phyloP scores from a whole-genome alignment of 495 filamentous ascomycete species.

The Hyphodiscus hymeniophilus region DNA sequence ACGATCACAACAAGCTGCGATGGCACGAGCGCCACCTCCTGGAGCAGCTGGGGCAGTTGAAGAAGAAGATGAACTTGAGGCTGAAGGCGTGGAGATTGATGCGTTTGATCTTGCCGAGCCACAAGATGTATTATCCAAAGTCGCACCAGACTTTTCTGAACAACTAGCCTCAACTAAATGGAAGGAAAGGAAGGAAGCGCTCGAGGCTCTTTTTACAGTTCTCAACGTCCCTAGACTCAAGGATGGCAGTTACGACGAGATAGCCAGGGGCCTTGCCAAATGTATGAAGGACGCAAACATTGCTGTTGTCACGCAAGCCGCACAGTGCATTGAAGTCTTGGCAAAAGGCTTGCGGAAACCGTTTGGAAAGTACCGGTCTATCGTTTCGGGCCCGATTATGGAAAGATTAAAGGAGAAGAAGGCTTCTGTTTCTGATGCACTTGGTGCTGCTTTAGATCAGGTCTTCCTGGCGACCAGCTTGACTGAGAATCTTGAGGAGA shows the following conservation, averaged over 20 bases:
- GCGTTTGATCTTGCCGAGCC: constrained; percentile 86
- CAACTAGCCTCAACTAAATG: constrained; percentile 84
- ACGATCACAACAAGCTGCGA: constrained; percentile 77
- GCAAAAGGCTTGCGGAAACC: constrained; percentile 76
- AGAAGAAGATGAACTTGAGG: constrained; percentile 57
- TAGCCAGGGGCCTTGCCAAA: constrained; percentile 75
- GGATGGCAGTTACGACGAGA: constrained; percentile 79
- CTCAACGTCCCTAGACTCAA: constrained; percentile 89
- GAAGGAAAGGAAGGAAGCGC: constrained; percentile 94
- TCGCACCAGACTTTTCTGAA: constrained; percentile 75
- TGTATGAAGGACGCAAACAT: constrained; percentile 99
- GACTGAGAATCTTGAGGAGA: constrained; percentile 82
- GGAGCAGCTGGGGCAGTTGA: constrained; percentile 48
- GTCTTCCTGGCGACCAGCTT: constrained; percentile 74
- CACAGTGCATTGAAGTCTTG: constrained; percentile 87
- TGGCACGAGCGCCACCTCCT: constrained; percentile 54
- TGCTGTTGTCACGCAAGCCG: constrained; percentile 85
- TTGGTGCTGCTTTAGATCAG: constrained; percentile 77
- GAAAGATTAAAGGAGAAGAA: constrained; percentile 98
- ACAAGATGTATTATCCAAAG: constrained; percentile 76
- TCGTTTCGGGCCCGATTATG: constrained; percentile 77
- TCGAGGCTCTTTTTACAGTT: constrained; percentile 69
- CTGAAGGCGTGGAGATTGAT: constrained; percentile 65
- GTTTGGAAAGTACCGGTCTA: constrained; percentile 73
- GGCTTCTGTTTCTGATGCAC: constrained; percentile 74